Percentiles rank a stretch among this genome's conserved stretches.
phyloP scores from a whole-genome alignment of 306 rosid species.

The Fragaria nilgerrensis region DNA sequence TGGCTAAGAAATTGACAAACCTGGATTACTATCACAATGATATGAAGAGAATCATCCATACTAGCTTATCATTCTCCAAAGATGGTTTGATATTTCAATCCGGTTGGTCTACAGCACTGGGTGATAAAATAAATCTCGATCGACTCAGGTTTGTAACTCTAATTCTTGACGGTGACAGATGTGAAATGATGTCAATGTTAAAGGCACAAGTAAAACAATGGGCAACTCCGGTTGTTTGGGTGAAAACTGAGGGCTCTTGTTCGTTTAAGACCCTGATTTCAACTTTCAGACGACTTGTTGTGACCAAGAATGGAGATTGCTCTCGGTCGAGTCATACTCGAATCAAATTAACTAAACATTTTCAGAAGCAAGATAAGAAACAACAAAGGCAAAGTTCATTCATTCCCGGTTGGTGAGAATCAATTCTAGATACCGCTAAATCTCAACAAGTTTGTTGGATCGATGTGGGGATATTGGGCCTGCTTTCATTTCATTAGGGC shows the following conservation, averaged over 20 bases:
- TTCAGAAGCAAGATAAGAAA: not conserved
- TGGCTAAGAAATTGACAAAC: not conserved
- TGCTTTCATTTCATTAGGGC: no score
- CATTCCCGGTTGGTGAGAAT: not conserved
- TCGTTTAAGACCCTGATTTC: not conserved
- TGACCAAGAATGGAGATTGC: not conserved
- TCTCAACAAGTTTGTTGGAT: no score
- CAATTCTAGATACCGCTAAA: no score
- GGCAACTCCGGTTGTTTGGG: constrained; percentile 37
- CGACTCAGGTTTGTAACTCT: no score
- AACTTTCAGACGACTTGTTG: not conserved
- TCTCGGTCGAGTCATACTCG: not conserved
- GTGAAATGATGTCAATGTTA: not conserved
- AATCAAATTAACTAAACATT: not conserved
- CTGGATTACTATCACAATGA: not conserved
- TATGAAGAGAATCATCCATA: not conserved
- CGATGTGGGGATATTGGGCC: no score
- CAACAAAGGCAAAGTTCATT: not conserved
- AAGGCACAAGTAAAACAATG: constrained; percentile 32
- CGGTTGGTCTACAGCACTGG: no score
- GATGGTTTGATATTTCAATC: not conserved
- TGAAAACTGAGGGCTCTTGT: constrained; percentile 26
- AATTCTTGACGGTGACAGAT: not conserved
- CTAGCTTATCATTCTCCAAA: no score
- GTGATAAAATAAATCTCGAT: no score